Base-by-base conservation (phyloP, 306 rosid species). In the Arachis hypogaea region DNA sequence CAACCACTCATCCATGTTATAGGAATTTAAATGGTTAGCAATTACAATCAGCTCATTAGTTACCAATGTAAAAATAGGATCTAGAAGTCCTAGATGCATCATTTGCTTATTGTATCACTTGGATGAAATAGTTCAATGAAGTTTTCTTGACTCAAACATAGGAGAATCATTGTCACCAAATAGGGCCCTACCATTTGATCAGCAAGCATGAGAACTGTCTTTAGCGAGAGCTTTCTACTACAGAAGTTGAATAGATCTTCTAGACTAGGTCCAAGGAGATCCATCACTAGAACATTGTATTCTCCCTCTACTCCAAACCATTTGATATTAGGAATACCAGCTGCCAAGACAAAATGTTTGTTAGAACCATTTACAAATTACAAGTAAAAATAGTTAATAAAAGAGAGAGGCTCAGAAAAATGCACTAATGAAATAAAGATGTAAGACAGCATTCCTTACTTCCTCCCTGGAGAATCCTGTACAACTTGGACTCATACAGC, bases 241-340 rank as follows among this genome's bases (percentile, higher is more conserved):
- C 97, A 89, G 81, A 92, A 92, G 83, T 92, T 92, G 75, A 92
- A 89, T 36, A 92, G 88, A 84, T 92, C 96, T 82, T 92, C 97
- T 64, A 92, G 97, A 82, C 97, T 92, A 52, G 97, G 97, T 63
- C 97, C 97, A 60, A 92, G 97, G 46, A 92, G 86, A 88, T 92
- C 97, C 88, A 92, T 92, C 36, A 92, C 97, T 41, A 92, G 80
- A 43, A 92, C 97, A 76, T 92, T 92, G 72, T 92, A 92, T 29
- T 89, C 97, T 55, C 96, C 97, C 78, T 92, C 97, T 12, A 87
- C 96, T 74, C 97, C 97, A 71, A 89, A 92, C 97, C 97, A 92
- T 82, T 82, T 85, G 41, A 92, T 85, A 58, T 92, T 89, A 49
- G 96, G 93, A 64, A 92, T 86, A 41, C 97, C 97, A 82, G 96